Evolutionary conservation across 2,329 filamentous ascomycete genomes (phyloP), one percentile per base, ranked within the genome.

Genomic region (Colletotrichum sp.): DNA sequence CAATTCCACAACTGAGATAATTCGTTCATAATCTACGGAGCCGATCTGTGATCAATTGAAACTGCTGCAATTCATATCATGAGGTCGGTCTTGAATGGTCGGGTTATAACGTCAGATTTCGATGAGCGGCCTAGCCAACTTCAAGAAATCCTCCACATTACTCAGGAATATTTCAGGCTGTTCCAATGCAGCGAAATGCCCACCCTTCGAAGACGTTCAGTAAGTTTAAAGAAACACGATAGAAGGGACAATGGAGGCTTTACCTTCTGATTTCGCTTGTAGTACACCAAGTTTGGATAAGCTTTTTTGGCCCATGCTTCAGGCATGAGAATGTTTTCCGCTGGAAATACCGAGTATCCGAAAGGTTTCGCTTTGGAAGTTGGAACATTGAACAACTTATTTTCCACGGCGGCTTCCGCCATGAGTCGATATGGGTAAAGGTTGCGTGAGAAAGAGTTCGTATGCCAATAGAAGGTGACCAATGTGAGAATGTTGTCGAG

Each of bases 381-480:
- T 28, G 52, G 52, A 16, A 57, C 24, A 24, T 24, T 28, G 16
- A 63, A 34, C 28, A 63, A n/a, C 7, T 9, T n/a, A 16, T 69
- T 13, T 39, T 21, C 68, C 71, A 21, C 61, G 39, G 64, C 77
- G 24, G 28, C 24, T 10, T 4, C n/a, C 30, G 43, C 43, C 4
- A 68, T 26, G n/a, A 14, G 18, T n/a, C 32, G n/a, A 39, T 60
- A 60, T 16, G 52, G 30, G 79, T 88, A 92, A 36, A 90, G 87
- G 13, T 82, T 86, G 8, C 84, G 84, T 1, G 88, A 85, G 65
- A 86, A 86, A 10, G 84, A 88, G 28, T 86, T 86, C 0, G 89
- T 90, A 74, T 91, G 83, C 90, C 90, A 92, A 79, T 91, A 92
- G 7, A 92, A 79, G 2, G 85, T 87, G 14, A 90, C 85, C 48